These are phyloP conservation scores for Asterophora parasitica DNA, from an alignment of 768 basidiomycete species.

Conservation along the genomic window DNA sequence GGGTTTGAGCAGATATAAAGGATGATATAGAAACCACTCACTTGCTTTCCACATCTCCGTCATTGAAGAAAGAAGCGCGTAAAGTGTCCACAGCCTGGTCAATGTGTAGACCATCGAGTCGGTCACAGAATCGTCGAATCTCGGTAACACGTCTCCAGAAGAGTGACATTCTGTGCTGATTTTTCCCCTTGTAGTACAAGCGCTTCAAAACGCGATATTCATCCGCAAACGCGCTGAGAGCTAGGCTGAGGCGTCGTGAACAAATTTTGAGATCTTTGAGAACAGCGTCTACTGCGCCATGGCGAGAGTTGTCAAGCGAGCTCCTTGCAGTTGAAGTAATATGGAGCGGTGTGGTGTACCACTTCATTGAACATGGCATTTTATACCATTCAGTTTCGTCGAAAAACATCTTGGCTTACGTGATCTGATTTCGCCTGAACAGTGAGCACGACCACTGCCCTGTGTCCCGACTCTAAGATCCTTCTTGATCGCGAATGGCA, in stretches of 20 bases:
- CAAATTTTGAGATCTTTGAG: conserved; percentile 57
- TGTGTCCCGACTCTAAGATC: background rate
- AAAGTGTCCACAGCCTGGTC: conserved; percentile 30
- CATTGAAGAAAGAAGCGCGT: conserved; percentile 49
- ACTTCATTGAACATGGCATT: conserved; percentile 9
- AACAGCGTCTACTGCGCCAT: conserved; percentile 45
- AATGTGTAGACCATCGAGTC: conserved; percentile 29
- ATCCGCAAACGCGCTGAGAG: conserved; percentile 35
- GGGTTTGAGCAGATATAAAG: background rate
- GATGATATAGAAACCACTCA: conserved; percentile 21
- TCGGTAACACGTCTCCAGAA: conserved; percentile 70
- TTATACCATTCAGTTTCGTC: too few species aligned
- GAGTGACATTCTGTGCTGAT: conserved; percentile 64
- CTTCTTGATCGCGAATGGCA: conserved; percentile 26
- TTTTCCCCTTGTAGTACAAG: conserved; percentile 75
- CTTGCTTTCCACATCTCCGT: conserved; percentile 28
- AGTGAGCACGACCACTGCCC: background rate
- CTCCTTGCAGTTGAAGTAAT: conserved; percentile 16
- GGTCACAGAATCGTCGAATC: conserved; percentile 47
- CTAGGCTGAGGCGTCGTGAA: conserved; percentile 47
- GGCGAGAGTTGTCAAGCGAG: conserved; percentile 23
- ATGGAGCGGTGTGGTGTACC: conserved; percentile 1
- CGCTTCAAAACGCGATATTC: conserved; percentile 61
- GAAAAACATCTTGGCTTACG: too few species aligned
- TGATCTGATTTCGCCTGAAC: background rate